Evolutionary conservation across 495 filamentous ascomycete species (phyloP).

Genomic region (Xylaria bambusicola): DNA sequence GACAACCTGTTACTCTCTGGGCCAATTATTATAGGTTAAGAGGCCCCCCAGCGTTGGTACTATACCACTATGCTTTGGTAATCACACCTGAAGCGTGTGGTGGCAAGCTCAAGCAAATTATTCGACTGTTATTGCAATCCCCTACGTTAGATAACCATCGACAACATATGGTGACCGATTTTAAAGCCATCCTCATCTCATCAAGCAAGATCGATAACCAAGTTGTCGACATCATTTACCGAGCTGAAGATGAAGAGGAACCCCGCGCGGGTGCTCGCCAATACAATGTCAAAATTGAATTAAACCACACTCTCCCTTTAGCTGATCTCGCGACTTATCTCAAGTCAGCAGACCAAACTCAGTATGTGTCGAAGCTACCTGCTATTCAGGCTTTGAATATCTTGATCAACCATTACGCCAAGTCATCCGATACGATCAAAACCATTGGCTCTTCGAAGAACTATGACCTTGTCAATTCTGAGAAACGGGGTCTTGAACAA

Average conservation of each 20-base stretch:
- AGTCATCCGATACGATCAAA: conserved; percentile 13
- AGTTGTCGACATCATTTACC: conserved; percentile 40
- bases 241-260: conserved; percentile 43
- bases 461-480: conserved; percentile 21
- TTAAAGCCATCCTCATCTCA: conserved; percentile 42
- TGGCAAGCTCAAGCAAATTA: conserved; percentile 46
- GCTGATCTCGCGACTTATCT: conserved; percentile 50
- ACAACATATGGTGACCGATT: conserved; percentile 54
- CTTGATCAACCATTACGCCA: conserved; percentile 32
- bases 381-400: conserved; percentile 40
- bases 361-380: conserved; percentile 38
- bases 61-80: conserved; percentile 48
- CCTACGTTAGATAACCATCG: conserved; percentile 20
- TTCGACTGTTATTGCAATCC: conserved; percentile 46
- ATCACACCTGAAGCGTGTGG: conserved; percentile 31
- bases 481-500: conserved; percentile 32
- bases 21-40: conserved; percentile 54
- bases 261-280: conserved; percentile 37
- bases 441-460: conserved; percentile 26
- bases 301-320: conserved; percentile 33
- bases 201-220: conserved; percentile 25
- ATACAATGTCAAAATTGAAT: conserved; percentile 43
- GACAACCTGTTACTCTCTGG: conserved; percentile 45
- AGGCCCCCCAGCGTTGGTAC: conserved; percentile 31
- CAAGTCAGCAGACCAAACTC: conserved; percentile 39